A percentile compares a stretch with the other conserved stretches of the same genome.
Evolutionary conservation across 208 protist species (phyloP).

Genomic region (Acanthamoeba royreba): DNA sequence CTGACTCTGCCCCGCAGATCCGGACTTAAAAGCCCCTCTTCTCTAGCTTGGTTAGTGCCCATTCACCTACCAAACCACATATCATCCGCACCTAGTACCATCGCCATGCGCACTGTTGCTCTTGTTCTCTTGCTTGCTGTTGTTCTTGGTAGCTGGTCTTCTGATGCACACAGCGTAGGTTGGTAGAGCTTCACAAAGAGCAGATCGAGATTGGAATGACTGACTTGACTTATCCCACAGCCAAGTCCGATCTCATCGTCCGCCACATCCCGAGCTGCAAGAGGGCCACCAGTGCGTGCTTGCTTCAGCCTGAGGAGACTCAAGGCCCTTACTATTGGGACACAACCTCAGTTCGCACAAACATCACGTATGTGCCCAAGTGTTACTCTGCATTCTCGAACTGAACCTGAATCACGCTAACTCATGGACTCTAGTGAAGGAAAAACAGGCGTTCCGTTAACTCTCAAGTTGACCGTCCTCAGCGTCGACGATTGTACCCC

Average conservation of each 20-base stretch:
- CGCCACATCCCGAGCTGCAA: background rate
- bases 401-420: background rate
- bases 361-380: background rate
- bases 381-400: background rate
- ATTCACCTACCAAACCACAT: too few species aligned
- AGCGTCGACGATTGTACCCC: background rate
- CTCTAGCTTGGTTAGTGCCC: too few species aligned
- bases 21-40: too few species aligned
- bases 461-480: background rate
- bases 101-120: too few species aligned
- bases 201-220: too few species aligned
- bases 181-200: too few species aligned
- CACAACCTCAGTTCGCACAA: background rate
- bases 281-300: background rate
- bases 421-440: background rate
- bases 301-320: background rate
- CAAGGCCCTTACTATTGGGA: background rate
- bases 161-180: too few species aligned
- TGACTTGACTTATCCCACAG: background rate
- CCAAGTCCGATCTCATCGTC: background rate
- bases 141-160: too few species aligned
- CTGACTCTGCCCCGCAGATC: too few species aligned
- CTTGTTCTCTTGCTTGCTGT: too few species aligned
- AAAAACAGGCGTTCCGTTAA: background rate
- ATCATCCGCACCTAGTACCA: too few species aligned